These are phyloP conservation scores for Colletotrichum somersetense DNA, from an alignment of 2,329 filamentous ascomycete genomes.

Conservation along the genomic window DNA sequence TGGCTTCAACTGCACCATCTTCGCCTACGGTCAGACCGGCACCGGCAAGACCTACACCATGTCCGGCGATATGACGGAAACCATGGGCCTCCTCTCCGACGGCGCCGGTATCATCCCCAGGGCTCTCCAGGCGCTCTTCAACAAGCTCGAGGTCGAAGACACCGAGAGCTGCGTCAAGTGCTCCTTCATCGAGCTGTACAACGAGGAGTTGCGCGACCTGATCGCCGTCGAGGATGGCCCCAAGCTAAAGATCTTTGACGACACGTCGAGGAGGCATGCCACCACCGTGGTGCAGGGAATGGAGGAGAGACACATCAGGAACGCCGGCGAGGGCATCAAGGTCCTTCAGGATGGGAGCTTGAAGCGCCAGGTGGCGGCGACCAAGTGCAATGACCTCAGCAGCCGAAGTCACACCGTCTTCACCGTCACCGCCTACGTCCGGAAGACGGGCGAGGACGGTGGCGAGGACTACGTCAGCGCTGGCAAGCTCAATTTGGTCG, in stretches of 20 bases:
- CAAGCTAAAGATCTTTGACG: slow-evolving; percentile 97
- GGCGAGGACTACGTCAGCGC: slow-evolving; percentile 92
- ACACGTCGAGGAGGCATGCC: slow-evolving; percentile 84
- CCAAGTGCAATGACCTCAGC: slow-evolving; percentile 99
- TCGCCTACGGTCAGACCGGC: slow-evolving; percentile 97
- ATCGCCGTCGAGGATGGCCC: slow-evolving; percentile 83
- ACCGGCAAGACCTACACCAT: slow-evolving; percentile 99
- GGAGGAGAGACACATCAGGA: slow-evolving; percentile 95
- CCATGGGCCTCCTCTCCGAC: slow-evolving; percentile 86
- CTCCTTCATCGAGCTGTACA: slow-evolving; percentile 98
- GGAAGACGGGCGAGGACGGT: slow-evolving; percentile 82
- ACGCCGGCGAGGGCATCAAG: slow-evolving; percentile 86
- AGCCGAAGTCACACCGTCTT: slow-evolving; percentile 98
- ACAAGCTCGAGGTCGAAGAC: slow-evolving; percentile 82
- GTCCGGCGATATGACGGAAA: slow-evolving; percentile 96
- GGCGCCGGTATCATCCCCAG: slow-evolving; percentile 95
- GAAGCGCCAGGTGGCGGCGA: slow-evolving; percentile 97
- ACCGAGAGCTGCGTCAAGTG: slow-evolving; percentile 93
- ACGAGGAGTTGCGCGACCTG: slow-evolving; percentile 94
- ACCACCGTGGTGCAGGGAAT: slow-evolving; percentile 95
- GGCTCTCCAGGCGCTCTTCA: slow-evolving; percentile 87
- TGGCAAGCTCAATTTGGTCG: slow-evolving; percentile 95
- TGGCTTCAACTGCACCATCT: slow-evolving; percentile 98
- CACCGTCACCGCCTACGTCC: slow-evolving; percentile 92
- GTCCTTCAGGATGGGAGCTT: slow-evolving; percentile 89